Percentiles rank a stretch among this genome's conserved stretches.
Evolutionary conservation across 768 basidiomycete species (phyloP).

Genomic region (Mycena crocata): DNA sequence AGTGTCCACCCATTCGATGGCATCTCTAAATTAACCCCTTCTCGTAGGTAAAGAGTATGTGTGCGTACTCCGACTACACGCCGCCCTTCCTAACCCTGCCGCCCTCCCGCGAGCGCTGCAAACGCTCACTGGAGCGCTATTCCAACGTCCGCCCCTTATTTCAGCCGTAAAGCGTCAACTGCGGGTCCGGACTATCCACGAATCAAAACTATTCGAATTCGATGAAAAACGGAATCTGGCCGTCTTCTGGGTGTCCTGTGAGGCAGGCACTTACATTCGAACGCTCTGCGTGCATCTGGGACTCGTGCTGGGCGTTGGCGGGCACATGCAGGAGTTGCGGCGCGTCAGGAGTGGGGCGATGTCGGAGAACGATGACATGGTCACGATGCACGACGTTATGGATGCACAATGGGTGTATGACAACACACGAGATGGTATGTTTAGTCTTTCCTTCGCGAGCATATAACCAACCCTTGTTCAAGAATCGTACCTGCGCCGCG

Average conservation of each 20-base stretch:
- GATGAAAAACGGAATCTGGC: slow-evolving; percentile 97
- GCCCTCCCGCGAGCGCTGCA: slow-evolving; percentile 93
- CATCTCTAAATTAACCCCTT: slow-evolving; percentile 6
- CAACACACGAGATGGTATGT: slow-evolving; percentile 93
- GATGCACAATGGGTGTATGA: slow-evolving; percentile 99
- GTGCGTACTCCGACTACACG: slow-evolving; percentile 94
- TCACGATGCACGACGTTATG: slow-evolving; percentile 99
- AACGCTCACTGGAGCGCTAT: slow-evolving; percentile 96
- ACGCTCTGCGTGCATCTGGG: slow-evolving; percentile 98
- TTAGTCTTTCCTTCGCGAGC: not conserved
- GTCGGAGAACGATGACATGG: slow-evolving; percentile 97
- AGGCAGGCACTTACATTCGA: slow-evolving; percentile 96
- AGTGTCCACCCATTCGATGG: slow-evolving; percentile 38
- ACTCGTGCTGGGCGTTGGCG: slow-evolving; percentile 93
- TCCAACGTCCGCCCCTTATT: slow-evolving; percentile 98
- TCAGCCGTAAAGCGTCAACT: slow-evolving; percentile 99
- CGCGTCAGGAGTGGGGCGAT: slow-evolving; percentile 95
- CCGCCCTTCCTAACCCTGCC: slow-evolving; percentile 81
- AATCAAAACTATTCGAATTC: slow-evolving; percentile 95
- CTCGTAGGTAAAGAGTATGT: slow-evolving; percentile 96
- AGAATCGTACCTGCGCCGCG: slow-evolving; percentile 98
- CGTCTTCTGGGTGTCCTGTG: slow-evolving; percentile 99
- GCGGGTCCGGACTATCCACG: slow-evolving; percentile 96
- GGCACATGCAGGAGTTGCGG: slow-evolving; percentile 99
- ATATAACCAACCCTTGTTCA: slow-evolving; percentile 13